Evolutionary conservation across 495 filamentous ascomycete genomes (phyloP).

Genomic region (Tuber magnatum): DNA sequence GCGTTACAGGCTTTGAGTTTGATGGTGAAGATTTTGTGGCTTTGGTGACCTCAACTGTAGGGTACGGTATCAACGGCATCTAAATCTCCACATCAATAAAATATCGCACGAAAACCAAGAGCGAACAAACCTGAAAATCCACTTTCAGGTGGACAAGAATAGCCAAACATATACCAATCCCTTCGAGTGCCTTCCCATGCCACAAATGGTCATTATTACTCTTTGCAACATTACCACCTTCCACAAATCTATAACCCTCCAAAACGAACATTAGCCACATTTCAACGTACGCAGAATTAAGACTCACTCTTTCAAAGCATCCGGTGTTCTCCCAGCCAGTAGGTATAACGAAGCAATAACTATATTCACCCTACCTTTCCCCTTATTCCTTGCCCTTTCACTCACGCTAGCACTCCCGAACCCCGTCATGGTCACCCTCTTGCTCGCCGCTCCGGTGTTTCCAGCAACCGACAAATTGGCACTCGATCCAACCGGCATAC

Average conservation of each 20-base stretch:
- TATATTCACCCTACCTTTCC: conserved; percentile 70
- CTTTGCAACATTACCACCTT: conserved; percentile 69
- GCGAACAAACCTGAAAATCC: conserved; percentile 66
- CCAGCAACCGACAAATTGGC: conserved; percentile 46
- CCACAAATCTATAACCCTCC: conserved; percentile 49
- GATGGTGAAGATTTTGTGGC: conserved; percentile 40
- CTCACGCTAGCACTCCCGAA: conserved; percentile 66
- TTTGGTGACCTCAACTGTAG: conserved; percentile 49
- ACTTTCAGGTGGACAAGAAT: conserved; percentile 78
- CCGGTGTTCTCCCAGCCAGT: conserved; percentile 77
- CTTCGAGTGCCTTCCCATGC: conserved; percentile 92
- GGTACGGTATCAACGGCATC: conserved; percentile 59
- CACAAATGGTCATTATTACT: conserved; percentile 83
- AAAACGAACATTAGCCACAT: conserved; percentile 16
- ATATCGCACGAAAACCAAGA: neutral
- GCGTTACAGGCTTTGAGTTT: conserved; percentile 42
- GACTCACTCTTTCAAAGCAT: conserved; percentile 67
- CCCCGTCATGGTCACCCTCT: conserved; percentile 70
- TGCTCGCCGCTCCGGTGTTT: conserved; percentile 57
- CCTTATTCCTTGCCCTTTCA: conserved; percentile 73
- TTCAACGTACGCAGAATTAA: conserved; percentile 3
- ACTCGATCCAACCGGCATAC: conserved; percentile 60
- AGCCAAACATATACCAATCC: conserved; percentile 70
- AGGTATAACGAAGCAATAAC: conserved; percentile 81
- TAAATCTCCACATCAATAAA: conserved; percentile 32